phyloP scores from a whole-genome alignment of 2,329 filamentous ascomycete species.

The Alternaria viburni region DNA sequence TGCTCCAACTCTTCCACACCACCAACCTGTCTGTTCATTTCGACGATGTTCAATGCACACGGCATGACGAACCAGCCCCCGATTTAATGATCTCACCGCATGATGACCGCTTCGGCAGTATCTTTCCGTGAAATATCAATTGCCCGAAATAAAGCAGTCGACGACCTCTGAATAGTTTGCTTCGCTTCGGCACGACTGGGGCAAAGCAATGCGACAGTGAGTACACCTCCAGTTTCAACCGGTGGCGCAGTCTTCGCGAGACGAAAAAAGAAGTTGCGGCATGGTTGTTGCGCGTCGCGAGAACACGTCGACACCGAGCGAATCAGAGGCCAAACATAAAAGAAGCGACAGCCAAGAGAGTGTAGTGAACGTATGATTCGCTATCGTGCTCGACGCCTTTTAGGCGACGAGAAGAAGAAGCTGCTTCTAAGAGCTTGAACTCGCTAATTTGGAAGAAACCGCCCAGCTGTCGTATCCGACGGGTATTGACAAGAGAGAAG shows the following conservation, averaged over 20 bases:
- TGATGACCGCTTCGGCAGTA: background rate
- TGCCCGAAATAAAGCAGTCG: constrained; percentile 7
- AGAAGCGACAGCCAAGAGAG: background rate
- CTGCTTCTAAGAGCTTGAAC: background rate
- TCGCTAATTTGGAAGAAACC: constrained; percentile 20
- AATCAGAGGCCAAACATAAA: background rate
- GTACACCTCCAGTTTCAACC: background rate
- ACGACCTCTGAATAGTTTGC: background rate
- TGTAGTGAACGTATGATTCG: constrained; percentile 7
- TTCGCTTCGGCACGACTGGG: background rate
- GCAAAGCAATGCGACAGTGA: background rate
- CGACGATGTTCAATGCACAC: background rate
- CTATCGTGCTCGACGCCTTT: constrained; percentile 9
- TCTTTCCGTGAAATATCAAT: background rate
- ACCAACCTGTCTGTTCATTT: constrained; percentile 1
- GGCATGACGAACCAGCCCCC: constrained; percentile 1
- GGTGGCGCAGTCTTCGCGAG: background rate
- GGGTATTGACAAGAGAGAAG: constrained; percentile 18
- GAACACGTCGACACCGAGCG: background rate
- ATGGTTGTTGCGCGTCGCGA: background rate
- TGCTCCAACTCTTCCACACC: background rate
- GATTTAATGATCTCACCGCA: constrained; percentile 7
- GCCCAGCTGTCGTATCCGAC: constrained; percentile 21
- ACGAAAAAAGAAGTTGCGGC: background rate
- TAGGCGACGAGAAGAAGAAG: constrained; percentile 1